phyloP scores from a whole-genome alignment of 345 rosid species.

The Triadica sebifera region DNA sequence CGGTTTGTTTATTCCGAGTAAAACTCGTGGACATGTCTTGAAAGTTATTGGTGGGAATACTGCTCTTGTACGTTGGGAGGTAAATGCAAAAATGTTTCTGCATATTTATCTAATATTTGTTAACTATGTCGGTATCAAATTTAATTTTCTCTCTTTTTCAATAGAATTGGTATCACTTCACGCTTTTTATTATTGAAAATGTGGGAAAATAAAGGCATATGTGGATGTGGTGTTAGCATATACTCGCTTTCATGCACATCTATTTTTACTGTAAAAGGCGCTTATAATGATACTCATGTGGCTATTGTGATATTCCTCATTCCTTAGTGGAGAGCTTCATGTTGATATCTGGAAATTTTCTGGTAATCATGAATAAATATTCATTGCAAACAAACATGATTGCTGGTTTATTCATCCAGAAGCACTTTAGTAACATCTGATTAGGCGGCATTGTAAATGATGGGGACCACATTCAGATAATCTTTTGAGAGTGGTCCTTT shows the following conservation, averaged over 20 bases:
- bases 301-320: neutral
- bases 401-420: neutral
- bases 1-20: slow-evolving; percentile 66
- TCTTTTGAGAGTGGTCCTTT: neutral
- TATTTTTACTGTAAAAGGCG: neutral
- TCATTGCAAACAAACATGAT: neutral
- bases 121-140: neutral
- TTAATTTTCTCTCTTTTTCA: slow-evolving; percentile 7
- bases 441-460: neutral
- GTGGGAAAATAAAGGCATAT: neutral
- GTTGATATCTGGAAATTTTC: neutral
- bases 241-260: no score
- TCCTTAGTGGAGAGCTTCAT: neutral
- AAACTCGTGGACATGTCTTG: slow-evolving; percentile 72
- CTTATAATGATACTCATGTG: neutral
- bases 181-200: neutral
- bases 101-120: slow-evolving; percentile 11
- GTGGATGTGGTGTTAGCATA: neutral
- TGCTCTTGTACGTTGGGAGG: slow-evolving; percentile 98
- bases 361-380: neutral
- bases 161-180: neutral
- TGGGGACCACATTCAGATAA: neutral
- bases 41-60: slow-evolving; percentile 54
- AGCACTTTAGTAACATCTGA: neutral
- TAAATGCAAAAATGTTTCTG: slow-evolving; percentile 28